Evolutionary conservation across 257 asterid genomes (phyloP).

Genomic region (Verbascum thapsus): DNA sequence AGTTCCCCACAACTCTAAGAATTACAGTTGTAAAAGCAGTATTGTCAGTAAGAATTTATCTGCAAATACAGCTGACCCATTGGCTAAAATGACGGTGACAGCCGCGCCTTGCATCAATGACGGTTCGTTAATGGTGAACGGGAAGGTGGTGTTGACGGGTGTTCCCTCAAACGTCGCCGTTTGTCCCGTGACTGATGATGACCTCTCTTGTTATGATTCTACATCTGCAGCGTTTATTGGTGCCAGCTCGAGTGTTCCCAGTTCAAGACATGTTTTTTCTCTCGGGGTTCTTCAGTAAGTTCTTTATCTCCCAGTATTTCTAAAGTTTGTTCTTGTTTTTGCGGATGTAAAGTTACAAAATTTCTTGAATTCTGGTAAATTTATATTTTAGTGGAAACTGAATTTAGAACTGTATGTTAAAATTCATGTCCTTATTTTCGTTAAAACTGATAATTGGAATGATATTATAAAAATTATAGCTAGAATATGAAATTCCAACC

Average conservation of each 20-base stretch:
- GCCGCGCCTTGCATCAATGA: conserved; percentile 52
- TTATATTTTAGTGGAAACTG: not conserved
- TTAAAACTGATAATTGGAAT: no score
- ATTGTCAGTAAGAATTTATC: not conserved
- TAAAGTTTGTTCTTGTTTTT: not conserved
- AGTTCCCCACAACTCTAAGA: not conserved
- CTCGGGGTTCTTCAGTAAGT: conserved; percentile 63
- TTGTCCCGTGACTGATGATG: conserved; percentile 40
- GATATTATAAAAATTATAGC: conserved; percentile 1
- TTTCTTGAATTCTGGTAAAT: not conserved
- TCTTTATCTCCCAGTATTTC: not conserved
- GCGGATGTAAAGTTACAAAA: not conserved
- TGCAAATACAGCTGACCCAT: conserved; percentile 22
- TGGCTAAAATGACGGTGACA: conserved; percentile 52
- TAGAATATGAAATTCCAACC: conserved; percentile 7
- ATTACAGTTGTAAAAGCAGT: not conserved
- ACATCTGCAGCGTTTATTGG: conserved; percentile 56
- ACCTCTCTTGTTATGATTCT: conserved; percentile 20
- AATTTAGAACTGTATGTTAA: not conserved
- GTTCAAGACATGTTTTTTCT: conserved; percentile 50
- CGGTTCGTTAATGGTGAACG: conserved; percentile 47
- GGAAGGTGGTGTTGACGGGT: conserved; percentile 47
- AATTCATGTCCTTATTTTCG: not conserved
- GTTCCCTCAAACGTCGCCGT: conserved; percentile 49
- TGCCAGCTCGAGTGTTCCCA: conserved; percentile 37